Evolutionary conservation across 441 rosid genomes (phyloP).

Genomic region (Euphorbia celastroides): DNA sequence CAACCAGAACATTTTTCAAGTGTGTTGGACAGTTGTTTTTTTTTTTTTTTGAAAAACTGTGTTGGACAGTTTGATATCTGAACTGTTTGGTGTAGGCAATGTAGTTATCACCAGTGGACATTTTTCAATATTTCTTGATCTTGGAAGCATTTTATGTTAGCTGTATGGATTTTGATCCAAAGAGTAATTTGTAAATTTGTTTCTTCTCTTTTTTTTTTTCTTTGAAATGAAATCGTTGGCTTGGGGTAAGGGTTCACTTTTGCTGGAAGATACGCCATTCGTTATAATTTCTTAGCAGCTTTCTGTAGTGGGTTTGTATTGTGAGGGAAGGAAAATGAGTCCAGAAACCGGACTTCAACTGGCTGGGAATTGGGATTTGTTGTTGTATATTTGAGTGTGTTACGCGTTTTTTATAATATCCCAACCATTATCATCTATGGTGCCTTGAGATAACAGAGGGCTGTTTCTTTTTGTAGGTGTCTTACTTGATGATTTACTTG

Average conservation of each 20-base stretch:
- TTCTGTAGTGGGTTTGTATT: neutral
- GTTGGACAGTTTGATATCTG: neutral
- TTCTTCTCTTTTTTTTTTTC: neutral
- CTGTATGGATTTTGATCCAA: neutral
- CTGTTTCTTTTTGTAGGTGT: slow-evolving; percentile 49
- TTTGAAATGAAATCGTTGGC: neutral
- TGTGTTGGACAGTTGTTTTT: neutral
- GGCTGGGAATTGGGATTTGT: neutral
- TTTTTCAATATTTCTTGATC: neutral
- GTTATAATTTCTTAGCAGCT: neutral
- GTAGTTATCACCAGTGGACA: neutral
- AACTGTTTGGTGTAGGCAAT: neutral
- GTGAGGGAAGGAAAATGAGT: neutral
- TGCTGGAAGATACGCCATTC: neutral
- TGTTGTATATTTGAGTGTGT: neutral
- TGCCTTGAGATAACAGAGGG: slow-evolving; percentile 10
- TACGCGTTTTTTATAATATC: neutral
- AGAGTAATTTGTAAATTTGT: no score
- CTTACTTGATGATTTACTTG: slow-evolving; percentile 94
- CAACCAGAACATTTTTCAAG: neutral
- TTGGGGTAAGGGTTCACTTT: neutral
- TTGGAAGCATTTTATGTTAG: no score
- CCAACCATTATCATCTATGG: neutral
- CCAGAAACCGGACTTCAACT: neutral
- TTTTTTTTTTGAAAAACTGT: no score